Base-by-base conservation (phyloP, 768 basidiomycete genomes). In the Phylloporus sp. region DNA sequence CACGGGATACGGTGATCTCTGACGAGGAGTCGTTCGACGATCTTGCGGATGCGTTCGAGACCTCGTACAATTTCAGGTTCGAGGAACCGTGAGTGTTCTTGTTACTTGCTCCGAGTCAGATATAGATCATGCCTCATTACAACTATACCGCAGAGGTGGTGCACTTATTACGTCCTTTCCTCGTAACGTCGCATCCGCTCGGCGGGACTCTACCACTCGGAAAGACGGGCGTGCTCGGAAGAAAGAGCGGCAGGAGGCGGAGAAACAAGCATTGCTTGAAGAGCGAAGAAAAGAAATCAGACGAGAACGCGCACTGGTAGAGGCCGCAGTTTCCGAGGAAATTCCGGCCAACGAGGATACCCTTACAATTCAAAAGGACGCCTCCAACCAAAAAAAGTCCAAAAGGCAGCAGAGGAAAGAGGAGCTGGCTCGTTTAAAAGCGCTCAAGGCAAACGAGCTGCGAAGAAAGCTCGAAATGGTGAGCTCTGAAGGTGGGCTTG, bases 11-110 rank as follows among this genome's bases (percentile, higher is more conserved):
- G 11, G 68, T 71, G 31, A 61, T 62, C 2, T 65, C 74, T 9
- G 79, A 84, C 9, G 84, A 86, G 6, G 81, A 84, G 28, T 78
- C 87, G 15, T 96, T 96, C 56, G 92, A 96, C 44, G 90, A 95
- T 35, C 82, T 89, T 52, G 87, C 83, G 6, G 94, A 96, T 23
- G 80, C 80, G 35, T 99, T 97, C 54, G 96, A 99, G 69, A 82
- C 80, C n/a, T 88, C 87, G 14, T 99, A 97, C 70, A 98, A 98
- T 66, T 96, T 96, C 71, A 82, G 96, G 43, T 99, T 91, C 64
- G 95, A 99, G 65, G 95, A 99, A 67, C 87, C 90, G 81, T 91
- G 59, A 58, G 91, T 82, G 15, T 7, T 22, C 27, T 54, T 15
- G 1, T 31, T 17, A 21, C n/a, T 13, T 22, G 8, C 18, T 31